Conservation (phyloP, 148 eudicot species). For the Rhododendron ferrugineum region DNA sequence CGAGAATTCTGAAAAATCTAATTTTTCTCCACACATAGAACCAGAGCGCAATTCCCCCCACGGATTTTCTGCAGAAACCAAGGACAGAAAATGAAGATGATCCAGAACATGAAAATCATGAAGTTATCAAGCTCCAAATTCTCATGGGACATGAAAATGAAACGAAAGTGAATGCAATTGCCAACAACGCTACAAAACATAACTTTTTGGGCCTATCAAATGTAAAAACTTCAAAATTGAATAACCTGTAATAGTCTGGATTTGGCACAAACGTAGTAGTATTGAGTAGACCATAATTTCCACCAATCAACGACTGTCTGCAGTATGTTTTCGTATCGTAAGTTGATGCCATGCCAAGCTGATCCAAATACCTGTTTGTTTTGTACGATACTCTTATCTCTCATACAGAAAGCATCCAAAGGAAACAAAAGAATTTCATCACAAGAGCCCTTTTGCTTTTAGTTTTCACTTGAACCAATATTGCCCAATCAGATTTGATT, state of each 20-base stretch:
- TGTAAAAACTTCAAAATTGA: not conserved
- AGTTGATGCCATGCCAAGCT: slow-evolving; percentile 66
- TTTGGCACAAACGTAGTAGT: slow-evolving; percentile 79
- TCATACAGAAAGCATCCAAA: not conserved
- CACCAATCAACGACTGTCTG: slow-evolving; percentile 79
- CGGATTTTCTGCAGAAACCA: not conserved
- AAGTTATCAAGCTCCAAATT: not conserved
- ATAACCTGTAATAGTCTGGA: slow-evolving; percentile 93
- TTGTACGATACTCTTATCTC: not conserved
- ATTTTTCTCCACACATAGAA: not conserved
- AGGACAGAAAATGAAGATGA: not conserved
- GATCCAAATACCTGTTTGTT: slow-evolving; percentile 76
- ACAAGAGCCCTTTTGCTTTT: not conserved
- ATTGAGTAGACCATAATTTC: slow-evolving; percentile 85
- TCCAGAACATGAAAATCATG: not conserved
- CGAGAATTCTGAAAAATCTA: not conserved
- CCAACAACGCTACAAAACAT: not conserved
- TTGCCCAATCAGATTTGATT: not conserved
- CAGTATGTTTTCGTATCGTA: slow-evolving; percentile 75
- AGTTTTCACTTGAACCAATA: not conserved
- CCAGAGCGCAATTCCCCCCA: not conserved
- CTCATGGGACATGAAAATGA: not conserved
- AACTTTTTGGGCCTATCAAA: not conserved
- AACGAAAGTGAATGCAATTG: not conserved
- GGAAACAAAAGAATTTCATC: not conserved